Evolutionary conservation across 1,284 basidiomycete species (phyloP), one percentile per base, ranked within the genome.

Genomic region (Wolfiporia cocos): DNA sequence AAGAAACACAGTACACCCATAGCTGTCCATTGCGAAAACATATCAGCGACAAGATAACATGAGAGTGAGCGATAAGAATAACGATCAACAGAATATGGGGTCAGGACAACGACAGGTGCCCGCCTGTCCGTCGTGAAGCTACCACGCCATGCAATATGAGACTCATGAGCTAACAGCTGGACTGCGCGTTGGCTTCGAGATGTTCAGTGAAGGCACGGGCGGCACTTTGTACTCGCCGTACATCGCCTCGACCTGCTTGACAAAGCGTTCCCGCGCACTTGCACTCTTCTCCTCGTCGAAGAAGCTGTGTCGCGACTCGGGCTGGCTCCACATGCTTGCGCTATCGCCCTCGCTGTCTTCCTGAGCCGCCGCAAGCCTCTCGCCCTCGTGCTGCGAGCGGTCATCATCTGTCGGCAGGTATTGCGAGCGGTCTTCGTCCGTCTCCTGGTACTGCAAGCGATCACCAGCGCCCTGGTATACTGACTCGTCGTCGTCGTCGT

Each of bases 221-320:
- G 73, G 73, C 34, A 48, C 33, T n/a, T 50, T 49, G 43, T 56
- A 52, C 43, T 62, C 63, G 57, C 67, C 66, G 53, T 73, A 70
- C 71, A 80, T 73, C 41, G 61, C 67, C 52, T 72, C 73, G 14
- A 80, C 73, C 18, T 70, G 59, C 48, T 63, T 51, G 35, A 80
- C 59, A 48, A 81, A 71, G 50, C 68, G 58, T 33, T 69, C 66
- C 40, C 77, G 62, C 42, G 69, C 64, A 46, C 64, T 57, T 45
- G 67, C 71, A 53, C 75, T 79, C 53, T 66, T 68, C 37, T 76
- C 71, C 18, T 62, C 57, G 48, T 81, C 76, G 49, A 81, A 47
- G 46, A 81, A 66, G 52, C 76, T 78, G 32, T 59, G 61, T 5
- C 73, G 71, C 46, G 69, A 72, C 38, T 71, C 69, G 22, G 68